phyloP scores from a whole-genome alignment of 805 yeast genomes.

The Debaryomyces maramus region DNA sequence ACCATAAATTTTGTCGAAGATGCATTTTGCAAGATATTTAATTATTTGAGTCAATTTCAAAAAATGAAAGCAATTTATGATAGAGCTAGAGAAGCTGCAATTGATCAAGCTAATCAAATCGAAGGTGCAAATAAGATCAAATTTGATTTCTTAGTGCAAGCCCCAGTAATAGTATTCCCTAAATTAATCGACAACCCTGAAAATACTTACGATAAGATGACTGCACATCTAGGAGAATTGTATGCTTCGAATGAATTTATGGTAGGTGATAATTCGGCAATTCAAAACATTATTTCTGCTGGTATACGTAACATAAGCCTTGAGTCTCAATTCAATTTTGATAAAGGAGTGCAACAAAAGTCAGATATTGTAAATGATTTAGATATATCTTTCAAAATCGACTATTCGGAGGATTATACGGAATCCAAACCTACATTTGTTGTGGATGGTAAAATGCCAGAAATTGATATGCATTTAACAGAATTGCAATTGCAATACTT shows the following conservation, averaged over 20 bases:
- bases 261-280: constrained; percentile 16
- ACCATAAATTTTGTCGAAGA: constrained; percentile 78
- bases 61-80: constrained; percentile 90
- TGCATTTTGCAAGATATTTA: constrained; percentile 66
- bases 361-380: constrained; percentile 66
- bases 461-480: constrained; percentile 63
- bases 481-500: constrained; percentile 69
- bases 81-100: constrained; percentile 82
- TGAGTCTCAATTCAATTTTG: constrained; percentile 58
- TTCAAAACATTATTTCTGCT: constrained; percentile 57
- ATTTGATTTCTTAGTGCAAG: constrained; percentile 68
- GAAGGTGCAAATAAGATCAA: constrained; percentile 61
- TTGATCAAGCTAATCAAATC: constrained; percentile 72
- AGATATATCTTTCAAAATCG: constrained; percentile 60
- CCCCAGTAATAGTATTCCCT: constrained; percentile 87
- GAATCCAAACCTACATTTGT: constrained; percentile 47
- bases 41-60: constrained; percentile 70
- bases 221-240: constrained; percentile 80
- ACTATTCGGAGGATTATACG: constrained; percentile 46
- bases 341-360: constrained; percentile 45
- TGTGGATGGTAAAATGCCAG: constrained; percentile 59
- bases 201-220: constrained; percentile 56
- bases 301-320: constrained; percentile 74
- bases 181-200: constrained; percentile 43
- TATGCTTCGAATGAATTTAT: constrained; percentile 63